Base-by-base conservation (phyloP, 495 filamentous ascomycete genomes). In the Xylaria acuta region DNA sequence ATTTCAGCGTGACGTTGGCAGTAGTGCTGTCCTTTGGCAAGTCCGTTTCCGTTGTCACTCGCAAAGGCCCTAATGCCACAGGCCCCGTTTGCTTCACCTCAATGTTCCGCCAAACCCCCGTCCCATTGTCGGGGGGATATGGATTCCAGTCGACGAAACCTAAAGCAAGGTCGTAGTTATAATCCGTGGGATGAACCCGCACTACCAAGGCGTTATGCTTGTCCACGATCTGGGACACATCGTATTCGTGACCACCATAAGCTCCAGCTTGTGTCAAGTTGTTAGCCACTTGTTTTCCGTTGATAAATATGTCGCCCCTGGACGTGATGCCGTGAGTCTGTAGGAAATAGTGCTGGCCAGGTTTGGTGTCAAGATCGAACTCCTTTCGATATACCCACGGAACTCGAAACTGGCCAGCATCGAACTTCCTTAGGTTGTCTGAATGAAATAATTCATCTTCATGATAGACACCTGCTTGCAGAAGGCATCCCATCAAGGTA, bases 91-190 rank as follows among this genome's bases (percentile, higher is more conserved):
- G 84, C 64, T 85, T 85, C 30, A 92, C 30, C 63, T 89, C 88
- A 7, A 92, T 83, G 58, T 90, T 75, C 0, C 90, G 83, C 90
- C 90, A 91, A 2, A 92, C 83, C 0, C 90, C 90, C 81, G 72
- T 85, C 1, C 87, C 86, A 64, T 88, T 87, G 66, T 89, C 87
- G 0, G 86, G 82, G 0, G 90, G 90, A 67, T 86, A 88, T 0
- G 89, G 89, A 54, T 91, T 91, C 90, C 90, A 92, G 69, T 92
- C 90, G 1, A 88, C 86, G 67, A 89, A 92, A 0, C 89, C 88
- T 25, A 88, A 74, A 0, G 85, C 88, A 59, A 91, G 83, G 69
- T 92, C 88, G 34, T 84, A 81, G 36, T 86, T 81, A 74, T 90
- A 90, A 70, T 88, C 80, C 0, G 89, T 91, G 1, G 89, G 89